phyloP scores from a whole-genome alignment of 2,329 filamentous ascomycete species.

The Colletotrichum plurivorum region DNA sequence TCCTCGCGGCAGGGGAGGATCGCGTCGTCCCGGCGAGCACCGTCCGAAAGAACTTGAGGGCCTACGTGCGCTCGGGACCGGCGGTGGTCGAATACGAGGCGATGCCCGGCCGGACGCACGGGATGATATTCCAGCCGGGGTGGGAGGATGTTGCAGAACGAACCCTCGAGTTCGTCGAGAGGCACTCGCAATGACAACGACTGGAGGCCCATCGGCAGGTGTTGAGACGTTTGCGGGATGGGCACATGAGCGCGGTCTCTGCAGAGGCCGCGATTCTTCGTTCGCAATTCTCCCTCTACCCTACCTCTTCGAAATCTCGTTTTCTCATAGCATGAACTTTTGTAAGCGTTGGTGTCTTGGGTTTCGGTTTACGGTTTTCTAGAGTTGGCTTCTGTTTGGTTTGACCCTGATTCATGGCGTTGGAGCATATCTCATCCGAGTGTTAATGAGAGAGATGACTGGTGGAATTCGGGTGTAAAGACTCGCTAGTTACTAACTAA shows the following conservation, averaged over 20 bases:
- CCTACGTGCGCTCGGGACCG: conserved; percentile 34
- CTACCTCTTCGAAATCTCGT: not conserved
- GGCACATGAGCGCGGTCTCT: not conserved
- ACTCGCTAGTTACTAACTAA: too few species aligned
- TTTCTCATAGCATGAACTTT: not conserved
- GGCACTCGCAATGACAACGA: not conserved
- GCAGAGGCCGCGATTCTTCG: not conserved
- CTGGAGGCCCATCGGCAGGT: not conserved
- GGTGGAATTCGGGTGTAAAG: too few species aligned
- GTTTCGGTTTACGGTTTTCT: too few species aligned
- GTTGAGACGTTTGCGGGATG: not conserved
- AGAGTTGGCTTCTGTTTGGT: too few species aligned
- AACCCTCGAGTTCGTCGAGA: conserved; percentile 28
- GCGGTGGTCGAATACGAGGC: conserved; percentile 41
- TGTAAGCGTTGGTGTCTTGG: too few species aligned
- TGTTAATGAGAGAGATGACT: too few species aligned
- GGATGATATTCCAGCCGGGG: conserved; percentile 42
- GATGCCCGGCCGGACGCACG: conserved; percentile 42
- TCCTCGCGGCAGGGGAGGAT: conserved; percentile 42
- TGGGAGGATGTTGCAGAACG: conserved; percentile 41
- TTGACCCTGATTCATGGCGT: too few species aligned
- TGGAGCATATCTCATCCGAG: too few species aligned
- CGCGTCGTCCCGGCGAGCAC: conserved; percentile 42
- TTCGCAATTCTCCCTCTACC: not conserved
- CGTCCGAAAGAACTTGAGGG: conserved; percentile 40